Percentiles rank a stretch among this genome's conserved stretches.
phyloP scores from a whole-genome alignment of 2,329 filamentous ascomycete species.

The Lasiodiplodia sp. region DNA sequence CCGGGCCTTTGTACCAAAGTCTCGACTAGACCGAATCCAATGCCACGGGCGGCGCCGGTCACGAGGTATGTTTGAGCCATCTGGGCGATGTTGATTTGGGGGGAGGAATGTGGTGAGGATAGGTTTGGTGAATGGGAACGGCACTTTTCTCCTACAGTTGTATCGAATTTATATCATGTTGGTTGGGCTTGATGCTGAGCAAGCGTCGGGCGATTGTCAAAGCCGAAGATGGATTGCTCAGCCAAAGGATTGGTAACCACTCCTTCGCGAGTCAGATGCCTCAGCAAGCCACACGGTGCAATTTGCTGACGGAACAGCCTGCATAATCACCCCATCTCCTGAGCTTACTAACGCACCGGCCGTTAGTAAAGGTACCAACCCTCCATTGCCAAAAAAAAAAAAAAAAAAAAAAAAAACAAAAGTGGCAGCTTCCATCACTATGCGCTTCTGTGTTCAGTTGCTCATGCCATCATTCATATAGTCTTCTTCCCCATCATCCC shows the following conservation, averaged over 20 bases:
- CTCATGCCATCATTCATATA: too few relatives aligned
- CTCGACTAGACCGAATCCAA: slow-evolving; percentile 9
- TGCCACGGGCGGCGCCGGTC: slow-evolving; percentile 15
- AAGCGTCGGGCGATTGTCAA: neutral
- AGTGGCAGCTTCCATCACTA: too few relatives aligned
- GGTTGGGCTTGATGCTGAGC: neutral
- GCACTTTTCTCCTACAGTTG: neutral
- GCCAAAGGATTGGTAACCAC: neutral
- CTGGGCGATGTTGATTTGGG: neutral
- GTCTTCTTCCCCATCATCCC: too few relatives aligned
- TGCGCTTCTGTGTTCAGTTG: too few relatives aligned
- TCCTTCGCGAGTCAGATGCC: neutral
- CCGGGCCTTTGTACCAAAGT: slow-evolving; percentile 2
- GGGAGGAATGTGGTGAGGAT: neutral
- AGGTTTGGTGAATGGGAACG: neutral
- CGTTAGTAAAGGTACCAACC: too few relatives aligned
- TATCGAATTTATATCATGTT: neutral
- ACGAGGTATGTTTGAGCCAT: slow-evolving; percentile 14
- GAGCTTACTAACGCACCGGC: too few relatives aligned
- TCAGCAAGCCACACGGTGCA: neutral
- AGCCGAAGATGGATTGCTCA: neutral
- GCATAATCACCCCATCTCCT: neutral
- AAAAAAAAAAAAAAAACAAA: too few relatives aligned
- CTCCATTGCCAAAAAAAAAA: too few relatives aligned
- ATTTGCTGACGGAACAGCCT: neutral